A percentile compares a stretch with the other conserved stretches of the same genome.
Conservation (phyloP, 306 rosid species). For the Prunus mongolica region DNA sequence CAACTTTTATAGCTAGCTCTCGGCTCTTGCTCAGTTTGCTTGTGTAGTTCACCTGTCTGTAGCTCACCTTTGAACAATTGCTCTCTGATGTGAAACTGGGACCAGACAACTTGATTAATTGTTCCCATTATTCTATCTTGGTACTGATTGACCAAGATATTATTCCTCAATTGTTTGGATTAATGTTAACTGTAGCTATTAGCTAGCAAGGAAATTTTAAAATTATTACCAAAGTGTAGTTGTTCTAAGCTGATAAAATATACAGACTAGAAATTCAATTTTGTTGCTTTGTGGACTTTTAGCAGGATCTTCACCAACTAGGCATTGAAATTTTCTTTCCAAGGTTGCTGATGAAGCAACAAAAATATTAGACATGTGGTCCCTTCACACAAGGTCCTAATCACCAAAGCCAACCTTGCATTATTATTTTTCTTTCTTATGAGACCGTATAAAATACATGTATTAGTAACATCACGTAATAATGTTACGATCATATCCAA, state of each 20-base stretch:
- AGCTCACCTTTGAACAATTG: conserved; percentile 30
- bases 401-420: conserved; percentile 2
- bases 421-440: not conserved
- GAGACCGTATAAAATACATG: too few species aligned
- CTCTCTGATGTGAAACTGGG: conserved; percentile 42
- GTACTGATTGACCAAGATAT: not conserved
- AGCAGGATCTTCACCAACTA: conserved; percentile 64
- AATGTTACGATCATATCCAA: too few species aligned
- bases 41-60: conserved; percentile 18
- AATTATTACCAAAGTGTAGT: conserved; percentile 10
- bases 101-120: not conserved
- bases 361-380: conserved; percentile 25
- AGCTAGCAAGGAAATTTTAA: not conserved
- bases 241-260: conserved; percentile 51
- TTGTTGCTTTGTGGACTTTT: conserved; percentile 75
- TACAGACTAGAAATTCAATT: conserved; percentile 24
- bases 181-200: not conserved
- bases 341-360: conserved; percentile 22
- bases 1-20: conserved; percentile 25
- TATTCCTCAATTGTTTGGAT: not conserved
- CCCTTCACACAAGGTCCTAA: conserved; percentile 27
- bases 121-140: not conserved
- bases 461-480: fast-evolving
- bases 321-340: conserved; percentile 49
- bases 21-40: conserved; percentile 7